Conservation (phyloP, 148 eudicot species). For the Rheum nobile region DNA sequence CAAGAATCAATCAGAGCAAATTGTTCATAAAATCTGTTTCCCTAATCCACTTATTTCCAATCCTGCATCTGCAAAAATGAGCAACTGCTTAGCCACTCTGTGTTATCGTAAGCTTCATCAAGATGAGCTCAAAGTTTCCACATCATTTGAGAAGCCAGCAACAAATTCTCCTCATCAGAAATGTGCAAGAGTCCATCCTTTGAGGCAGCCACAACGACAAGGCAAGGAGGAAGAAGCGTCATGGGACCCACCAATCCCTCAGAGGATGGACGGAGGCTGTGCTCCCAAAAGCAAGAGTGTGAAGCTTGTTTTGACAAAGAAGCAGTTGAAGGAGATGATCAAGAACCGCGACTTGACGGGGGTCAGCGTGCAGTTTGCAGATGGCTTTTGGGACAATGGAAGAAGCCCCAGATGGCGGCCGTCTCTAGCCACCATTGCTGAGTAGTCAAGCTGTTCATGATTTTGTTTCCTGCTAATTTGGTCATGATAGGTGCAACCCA, state of each 20-base stretch:
- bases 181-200: not conserved
- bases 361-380: conserved; percentile 17
- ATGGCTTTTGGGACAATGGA: conserved; percentile 17
- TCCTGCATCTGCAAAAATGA: not conserved
- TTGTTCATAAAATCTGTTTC: not conserved
- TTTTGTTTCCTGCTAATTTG: not conserved
- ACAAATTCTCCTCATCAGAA: not conserved
- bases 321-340: conserved; percentile 35
- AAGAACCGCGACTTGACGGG: conserved; percentile 20
- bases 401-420: conserved; percentile 22
- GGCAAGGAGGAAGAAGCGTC: not conserved
- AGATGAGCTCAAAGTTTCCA: not conserved
- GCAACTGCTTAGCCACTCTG: not conserved
- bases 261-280: conserved; percentile 10
- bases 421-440: conserved; percentile 35
- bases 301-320: conserved; percentile 41
- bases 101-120: not conserved
- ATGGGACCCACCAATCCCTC: conserved; percentile 10
- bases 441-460: conserved; percentile 15
- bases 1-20: not conserved
- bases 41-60: not conserved
- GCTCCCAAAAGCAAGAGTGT: conserved; percentile 20
- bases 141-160: not conserved
- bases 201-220: not conserved
- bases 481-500: conserved; percentile 7